Conservation (phyloP, 2,329 filamentous ascomycete species). For the Cytospora chrysosperma region DNA sequence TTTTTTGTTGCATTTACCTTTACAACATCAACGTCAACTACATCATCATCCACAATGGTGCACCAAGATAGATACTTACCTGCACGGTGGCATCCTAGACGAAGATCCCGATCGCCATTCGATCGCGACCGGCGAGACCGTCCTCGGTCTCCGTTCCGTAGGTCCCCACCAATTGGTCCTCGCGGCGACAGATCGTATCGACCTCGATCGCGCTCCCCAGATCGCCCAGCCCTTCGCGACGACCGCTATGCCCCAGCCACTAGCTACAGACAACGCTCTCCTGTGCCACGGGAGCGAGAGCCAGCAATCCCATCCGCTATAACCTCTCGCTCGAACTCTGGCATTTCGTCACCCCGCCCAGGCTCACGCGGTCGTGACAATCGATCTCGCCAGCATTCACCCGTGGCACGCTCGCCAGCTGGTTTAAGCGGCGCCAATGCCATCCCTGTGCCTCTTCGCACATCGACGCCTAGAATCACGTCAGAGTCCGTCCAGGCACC, state of each 20-base stretch:
- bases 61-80: constrained; percentile 7
- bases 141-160: constrained; percentile 37
- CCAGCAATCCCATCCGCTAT: constrained; percentile 50
- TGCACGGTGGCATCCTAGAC: constrained; percentile 35
- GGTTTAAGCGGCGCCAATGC: constrained; percentile 22
- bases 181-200: constrained; percentile 47
- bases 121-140: constrained; percentile 50
- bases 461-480: constrained; percentile 15
- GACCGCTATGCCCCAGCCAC: constrained; percentile 38
- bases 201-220: constrained; percentile 52
- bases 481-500: constrained; percentile 15
- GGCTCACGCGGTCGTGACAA: constrained; percentile 42
- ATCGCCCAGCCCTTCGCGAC: constrained; percentile 49
- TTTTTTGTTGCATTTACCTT: not conserved
- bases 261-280: constrained; percentile 47
- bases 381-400: constrained; percentile 48
- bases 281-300: constrained; percentile 41
- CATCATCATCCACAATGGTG: constrained; percentile 17
- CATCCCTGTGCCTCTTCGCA: constrained; percentile 22
- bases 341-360: constrained; percentile 53
- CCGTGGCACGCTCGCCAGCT: constrained; percentile 40
- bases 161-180: constrained; percentile 39
- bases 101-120: constrained; percentile 55
- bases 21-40: not conserved
- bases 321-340: constrained; percentile 43